A percentile compares a stretch with the other conserved stretches of the same genome.
These are phyloP conservation scores for Mycena filopes DNA, from an alignment of 768 basidiomycete species.

Conservation along the genomic window DNA sequence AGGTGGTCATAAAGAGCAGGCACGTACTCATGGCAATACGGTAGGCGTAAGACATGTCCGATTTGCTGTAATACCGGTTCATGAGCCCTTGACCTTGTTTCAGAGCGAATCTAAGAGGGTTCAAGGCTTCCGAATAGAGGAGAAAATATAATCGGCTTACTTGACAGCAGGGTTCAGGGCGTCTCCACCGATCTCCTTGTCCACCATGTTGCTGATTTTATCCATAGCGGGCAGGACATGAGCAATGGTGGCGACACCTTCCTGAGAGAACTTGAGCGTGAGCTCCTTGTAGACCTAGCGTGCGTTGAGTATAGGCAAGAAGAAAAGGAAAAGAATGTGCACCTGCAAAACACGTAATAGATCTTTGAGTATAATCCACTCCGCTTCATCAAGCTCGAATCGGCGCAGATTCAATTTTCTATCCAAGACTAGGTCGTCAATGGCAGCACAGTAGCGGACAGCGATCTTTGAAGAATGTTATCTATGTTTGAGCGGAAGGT, in stretches of 20 bases:
- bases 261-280: background rate
- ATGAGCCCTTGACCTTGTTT: conserved; percentile 12
- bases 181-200: background rate
- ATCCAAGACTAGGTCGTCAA: conserved; percentile 32
- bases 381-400: conserved; percentile 21
- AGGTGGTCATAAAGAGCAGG: background rate
- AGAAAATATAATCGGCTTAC: too few species aligned
- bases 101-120: conserved; percentile 19
- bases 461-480: too few species aligned
- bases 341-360: conserved; percentile 35
- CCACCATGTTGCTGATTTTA: conserved; percentile 28
- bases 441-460: conserved; percentile 30
- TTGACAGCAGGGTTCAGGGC: background rate
- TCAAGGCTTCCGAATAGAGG: background rate
- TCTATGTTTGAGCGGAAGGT: too few species aligned
- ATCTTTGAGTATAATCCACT: conserved; percentile 38
- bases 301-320: background rate
- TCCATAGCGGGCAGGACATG: conserved; percentile 37
- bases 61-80: conserved; percentile 36
- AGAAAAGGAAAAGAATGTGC: background rate
- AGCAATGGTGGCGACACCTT: conserved; percentile 25
- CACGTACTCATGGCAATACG: conserved; percentile 37
- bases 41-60: conserved; percentile 36
- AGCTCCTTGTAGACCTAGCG: background rate
- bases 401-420: conserved; percentile 3